Conservation (phyloP, 2,329 filamentous ascomycete genomes). For the Tolypocladium cylindrosporum region DNA sequence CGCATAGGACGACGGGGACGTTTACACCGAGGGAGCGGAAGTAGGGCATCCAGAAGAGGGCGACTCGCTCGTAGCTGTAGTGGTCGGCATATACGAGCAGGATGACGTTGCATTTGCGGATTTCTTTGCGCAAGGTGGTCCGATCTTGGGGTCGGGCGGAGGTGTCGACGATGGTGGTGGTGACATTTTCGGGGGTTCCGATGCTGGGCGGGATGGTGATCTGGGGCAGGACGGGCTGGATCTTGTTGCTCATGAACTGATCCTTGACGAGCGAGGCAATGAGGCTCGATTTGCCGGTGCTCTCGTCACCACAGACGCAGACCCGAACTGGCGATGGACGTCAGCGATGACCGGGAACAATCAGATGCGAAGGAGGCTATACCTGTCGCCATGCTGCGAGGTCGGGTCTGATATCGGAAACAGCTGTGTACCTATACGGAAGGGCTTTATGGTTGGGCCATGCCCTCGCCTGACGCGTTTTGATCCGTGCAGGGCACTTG, state of each 20-base stretch:
- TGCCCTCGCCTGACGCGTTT: conserved; percentile 5
- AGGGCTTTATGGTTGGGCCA: conserved; percentile 6
- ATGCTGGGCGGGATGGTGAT: conserved; percentile 92
- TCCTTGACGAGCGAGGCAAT: conserved; percentile 96
- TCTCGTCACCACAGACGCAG: conserved; percentile 93
- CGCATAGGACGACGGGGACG: conserved; percentile 90
- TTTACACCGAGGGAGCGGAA: conserved; percentile 98
- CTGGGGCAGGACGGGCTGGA: conserved; percentile 86
- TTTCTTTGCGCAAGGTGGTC: conserved; percentile 81
- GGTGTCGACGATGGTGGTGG: conserved; percentile 94
- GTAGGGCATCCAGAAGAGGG: conserved; percentile 97
- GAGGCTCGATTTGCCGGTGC: conserved; percentile 85
- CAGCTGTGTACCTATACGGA: conserved; percentile 1
- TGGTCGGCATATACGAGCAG: conserved; percentile 95
- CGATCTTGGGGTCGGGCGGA: conserved; percentile 91
- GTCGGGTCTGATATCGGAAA: neutral
- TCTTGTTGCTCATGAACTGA: conserved; percentile 90
- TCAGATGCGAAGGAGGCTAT: neutral
- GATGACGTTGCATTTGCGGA: conserved; percentile 94
- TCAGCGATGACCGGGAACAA: conserved; percentile 7
- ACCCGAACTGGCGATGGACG: conserved; percentile 56
- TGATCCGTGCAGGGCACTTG: neutral
- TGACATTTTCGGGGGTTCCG: conserved; percentile 91
- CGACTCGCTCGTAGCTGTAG: conserved; percentile 96
- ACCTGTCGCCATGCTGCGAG: conserved; percentile 17